Evolutionary conservation across 768 basidiomycete species (phyloP), one percentile per base, ranked within the genome.

Genomic region (Macrolepiota fuliginosa): DNA sequence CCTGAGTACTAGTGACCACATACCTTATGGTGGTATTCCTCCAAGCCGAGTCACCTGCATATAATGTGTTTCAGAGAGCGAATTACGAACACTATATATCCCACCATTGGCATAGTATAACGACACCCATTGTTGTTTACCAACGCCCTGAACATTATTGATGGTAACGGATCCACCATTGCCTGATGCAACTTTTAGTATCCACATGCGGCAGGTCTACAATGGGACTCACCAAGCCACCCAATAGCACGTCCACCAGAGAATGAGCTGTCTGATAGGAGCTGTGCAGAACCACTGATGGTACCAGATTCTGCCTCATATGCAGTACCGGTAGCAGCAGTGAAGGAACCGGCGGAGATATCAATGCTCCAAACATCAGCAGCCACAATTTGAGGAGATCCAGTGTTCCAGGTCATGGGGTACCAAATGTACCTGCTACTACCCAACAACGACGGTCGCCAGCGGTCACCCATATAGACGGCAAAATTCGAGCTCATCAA

Each of bases 391-490:
- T 81, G 76, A 24, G 86, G 85, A n/a, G 68, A 64, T 7, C 85
- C 83, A n/a, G 76, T 74, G 5, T 77, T 75, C 81, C 83, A 87
- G 46, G 77, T 76, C 58, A 88, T 69, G 5, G 86, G 86, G 61
- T 81, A 80, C 86, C 85, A 88, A 52, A 86, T 81, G 70, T 87
- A 87, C 52, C 76, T 72, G 66, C 83, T 84, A 65, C 79, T 83
- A 13, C 85, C 85, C 4, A 86, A 76, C 19, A 83, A 66, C 37
- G 71, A 69, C 19, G 83, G 78, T 13, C 83, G 71, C 86, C 85
- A 88, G 54, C 86, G 81, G 68, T 88, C 86, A 46, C 86, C 85
- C 83, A 86, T 85, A 65, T 86, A 88, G 55, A 88, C 78, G 1
- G 77, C 80, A 56, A 72, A 72, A 54, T 77, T 80, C 4, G 72